Conservation (phyloP, 1,284 basidiomycete genomes). For the Crepidotus sp. region DNA sequence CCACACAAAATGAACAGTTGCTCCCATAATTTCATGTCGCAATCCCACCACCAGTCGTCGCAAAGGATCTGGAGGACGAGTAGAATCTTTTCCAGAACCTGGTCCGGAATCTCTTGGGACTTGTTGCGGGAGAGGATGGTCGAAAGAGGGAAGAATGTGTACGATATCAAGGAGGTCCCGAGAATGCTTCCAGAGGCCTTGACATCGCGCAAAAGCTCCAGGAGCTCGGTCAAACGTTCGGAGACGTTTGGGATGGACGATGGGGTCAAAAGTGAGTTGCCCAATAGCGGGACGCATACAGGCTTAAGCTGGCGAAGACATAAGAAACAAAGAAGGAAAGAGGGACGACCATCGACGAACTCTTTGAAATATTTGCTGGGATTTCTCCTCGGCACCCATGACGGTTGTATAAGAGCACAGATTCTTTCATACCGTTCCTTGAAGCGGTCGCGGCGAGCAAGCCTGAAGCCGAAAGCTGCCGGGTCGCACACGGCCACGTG, state of each 20-base stretch:
- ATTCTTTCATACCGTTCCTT: slow-evolving; percentile 4
- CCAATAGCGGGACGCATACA: slow-evolving; percentile 72
- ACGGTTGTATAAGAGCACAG: background rate
- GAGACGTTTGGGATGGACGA: slow-evolving; percentile 41
- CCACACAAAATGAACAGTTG: slow-evolving; percentile 78
- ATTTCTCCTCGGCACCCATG: slow-evolving; percentile 13
- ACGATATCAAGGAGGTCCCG: slow-evolving; percentile 63
- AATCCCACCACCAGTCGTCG: slow-evolving; percentile 71
- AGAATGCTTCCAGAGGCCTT: slow-evolving; percentile 34
- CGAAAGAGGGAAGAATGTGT: slow-evolving; percentile 81
- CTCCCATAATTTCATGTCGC: slow-evolving; percentile 62
- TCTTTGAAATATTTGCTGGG: slow-evolving; percentile 27
- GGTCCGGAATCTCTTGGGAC: slow-evolving; percentile 63
- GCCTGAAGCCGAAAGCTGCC: no score
- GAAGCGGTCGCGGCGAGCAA: no score
- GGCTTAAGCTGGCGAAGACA: slow-evolving; percentile 52
- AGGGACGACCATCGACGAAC: slow-evolving; percentile 19
- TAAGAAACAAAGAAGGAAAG: background rate
- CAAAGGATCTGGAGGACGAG: slow-evolving; percentile 52
- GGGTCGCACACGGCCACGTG: slow-evolving; percentile 3
- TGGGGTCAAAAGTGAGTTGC: slow-evolving; percentile 50
- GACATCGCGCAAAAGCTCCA: slow-evolving; percentile 36
- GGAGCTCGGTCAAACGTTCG: slow-evolving; percentile 46
- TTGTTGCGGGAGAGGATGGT: slow-evolving; percentile 70
- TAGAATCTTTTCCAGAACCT: slow-evolving; percentile 69